These are phyloP conservation scores for Acanthamoeba triangularis DNA, from an alignment of 208 protist species.

Conservation along the genomic window DNA sequence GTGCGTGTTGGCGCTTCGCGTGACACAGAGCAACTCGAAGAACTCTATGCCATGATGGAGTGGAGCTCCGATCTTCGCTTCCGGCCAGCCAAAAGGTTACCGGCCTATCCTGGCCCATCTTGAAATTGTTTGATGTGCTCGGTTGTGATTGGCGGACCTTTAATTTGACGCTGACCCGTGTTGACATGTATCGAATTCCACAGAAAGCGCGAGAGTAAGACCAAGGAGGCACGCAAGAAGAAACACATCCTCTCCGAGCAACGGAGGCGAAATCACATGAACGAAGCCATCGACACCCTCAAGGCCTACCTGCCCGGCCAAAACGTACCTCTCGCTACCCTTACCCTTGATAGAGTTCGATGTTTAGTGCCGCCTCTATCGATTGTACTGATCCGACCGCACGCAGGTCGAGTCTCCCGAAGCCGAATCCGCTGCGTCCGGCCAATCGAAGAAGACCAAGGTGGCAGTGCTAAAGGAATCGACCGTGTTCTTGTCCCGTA, in stretches of 20 bases:
- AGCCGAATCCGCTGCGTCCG: background rate
- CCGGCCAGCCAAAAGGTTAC: background rate
- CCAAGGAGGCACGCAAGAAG: conserved; percentile 42
- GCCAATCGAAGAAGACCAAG: conserved; percentile 25
- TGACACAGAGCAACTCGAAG: conserved; percentile 8
- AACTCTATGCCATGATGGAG: conserved; percentile 4
- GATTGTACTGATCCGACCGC: background rate
- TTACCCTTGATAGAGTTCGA: too few species aligned
- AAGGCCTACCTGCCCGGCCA: background rate
- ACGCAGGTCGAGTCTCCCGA: background rate
- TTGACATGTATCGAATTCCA: background rate
- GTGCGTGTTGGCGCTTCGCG: background rate
- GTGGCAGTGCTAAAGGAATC: conserved; percentile 5
- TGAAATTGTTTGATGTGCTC: background rate
- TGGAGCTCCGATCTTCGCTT: conserved; percentile 26
- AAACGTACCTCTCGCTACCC: background rate
- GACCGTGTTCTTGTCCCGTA: conserved; percentile 21
- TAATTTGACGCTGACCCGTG: background rate
- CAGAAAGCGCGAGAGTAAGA: conserved; percentile 24
- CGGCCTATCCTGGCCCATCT: background rate
- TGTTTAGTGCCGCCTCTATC: background rate
- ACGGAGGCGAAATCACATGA: conserved; percentile 10
- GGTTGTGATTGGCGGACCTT: background rate
- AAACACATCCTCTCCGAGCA: conserved; percentile 23
- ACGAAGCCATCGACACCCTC: conserved; percentile 42